These are phyloP conservation scores for Bathelium albidoporum DNA, from an alignment of 495 filamentous ascomycete genomes.

Conservation along the genomic window DNA sequence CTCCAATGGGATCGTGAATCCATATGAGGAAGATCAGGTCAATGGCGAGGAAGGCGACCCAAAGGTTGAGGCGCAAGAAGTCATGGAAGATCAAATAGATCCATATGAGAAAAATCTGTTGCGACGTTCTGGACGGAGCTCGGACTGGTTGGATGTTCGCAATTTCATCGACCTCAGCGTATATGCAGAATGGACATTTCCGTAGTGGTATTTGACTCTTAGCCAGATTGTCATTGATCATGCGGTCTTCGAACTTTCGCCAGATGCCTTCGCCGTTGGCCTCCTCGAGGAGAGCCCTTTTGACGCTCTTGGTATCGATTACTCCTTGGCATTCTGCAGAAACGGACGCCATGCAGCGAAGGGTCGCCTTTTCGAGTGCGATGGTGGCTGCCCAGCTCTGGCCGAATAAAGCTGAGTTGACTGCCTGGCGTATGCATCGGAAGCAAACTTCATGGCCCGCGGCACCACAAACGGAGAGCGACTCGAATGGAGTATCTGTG, in stretches of 20 bases:
- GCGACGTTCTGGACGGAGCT: constrained; percentile 32
- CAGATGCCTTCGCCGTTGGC: constrained; percentile 59
- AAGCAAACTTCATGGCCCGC: constrained; percentile 78
- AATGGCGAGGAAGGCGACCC: constrained; percentile 40
- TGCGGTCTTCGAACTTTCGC: constrained; percentile 62
- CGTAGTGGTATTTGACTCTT: constrained; percentile 65
- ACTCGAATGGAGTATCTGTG: constrained; percentile 65
- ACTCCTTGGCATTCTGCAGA: constrained; percentile 53
- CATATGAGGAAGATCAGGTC: constrained; percentile 28
- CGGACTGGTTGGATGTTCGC: constrained; percentile 17
- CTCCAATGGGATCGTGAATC: constrained; percentile 24
- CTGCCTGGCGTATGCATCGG: constrained; percentile 64
- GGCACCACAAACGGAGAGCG: constrained; percentile 60
- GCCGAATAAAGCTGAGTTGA: constrained; percentile 79
- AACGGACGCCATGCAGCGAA: constrained; percentile 71
- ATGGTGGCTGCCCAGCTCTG: constrained; percentile 84
- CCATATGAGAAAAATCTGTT: constrained; percentile 31
- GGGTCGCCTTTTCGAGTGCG: constrained; percentile 53
- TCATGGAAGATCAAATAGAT: constrained; percentile 33
- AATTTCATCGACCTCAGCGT: constrained; percentile 77
- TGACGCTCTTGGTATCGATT: constrained; percentile 56
- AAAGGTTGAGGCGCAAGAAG: constrained; percentile 40
- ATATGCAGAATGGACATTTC: constrained; percentile 81
- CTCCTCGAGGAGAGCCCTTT: constrained; percentile 56
- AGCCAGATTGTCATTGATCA: constrained; percentile 60